Conservation (phyloP, 305 asterid genomes). For the Solanum aculeatissimum region DNA sequence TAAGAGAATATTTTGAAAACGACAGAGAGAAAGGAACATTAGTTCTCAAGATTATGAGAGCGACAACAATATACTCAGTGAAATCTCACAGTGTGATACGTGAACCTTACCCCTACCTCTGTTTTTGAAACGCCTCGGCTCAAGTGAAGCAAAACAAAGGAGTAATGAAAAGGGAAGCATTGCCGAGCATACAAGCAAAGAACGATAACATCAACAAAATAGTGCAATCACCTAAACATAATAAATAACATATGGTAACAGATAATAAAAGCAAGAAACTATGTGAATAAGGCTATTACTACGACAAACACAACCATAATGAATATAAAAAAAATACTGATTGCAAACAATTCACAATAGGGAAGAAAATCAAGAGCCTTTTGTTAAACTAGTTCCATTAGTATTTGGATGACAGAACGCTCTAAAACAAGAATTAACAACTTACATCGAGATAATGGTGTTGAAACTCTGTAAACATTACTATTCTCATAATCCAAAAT, state of each 20-base stretch:
- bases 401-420: neutral
- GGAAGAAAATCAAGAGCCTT: neutral
- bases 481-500: slow-evolving; percentile 76
- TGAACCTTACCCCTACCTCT: no score
- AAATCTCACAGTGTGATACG: no score
- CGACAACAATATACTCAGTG: neutral
- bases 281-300: no score
- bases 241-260: no score
- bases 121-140: no score
- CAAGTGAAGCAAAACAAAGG: no score
- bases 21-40: neutral
- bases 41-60: neutral
- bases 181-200: no score
- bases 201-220: no score
- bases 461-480: slow-evolving; percentile 70
- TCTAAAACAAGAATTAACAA: neutral
- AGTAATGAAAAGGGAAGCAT: no score
- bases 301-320: neutral
- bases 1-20: neutral
- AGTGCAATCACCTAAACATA: no score
- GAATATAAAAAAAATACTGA: neutral
- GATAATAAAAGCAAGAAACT: no score
- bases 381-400: neutral
- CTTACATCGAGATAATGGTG: slow-evolving; percentile 83
- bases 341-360: neutral